phyloP scores from a whole-genome alignment of 2,329 filamentous ascomycete genomes.

The Zelopaecilomyces penicillatus region DNA sequence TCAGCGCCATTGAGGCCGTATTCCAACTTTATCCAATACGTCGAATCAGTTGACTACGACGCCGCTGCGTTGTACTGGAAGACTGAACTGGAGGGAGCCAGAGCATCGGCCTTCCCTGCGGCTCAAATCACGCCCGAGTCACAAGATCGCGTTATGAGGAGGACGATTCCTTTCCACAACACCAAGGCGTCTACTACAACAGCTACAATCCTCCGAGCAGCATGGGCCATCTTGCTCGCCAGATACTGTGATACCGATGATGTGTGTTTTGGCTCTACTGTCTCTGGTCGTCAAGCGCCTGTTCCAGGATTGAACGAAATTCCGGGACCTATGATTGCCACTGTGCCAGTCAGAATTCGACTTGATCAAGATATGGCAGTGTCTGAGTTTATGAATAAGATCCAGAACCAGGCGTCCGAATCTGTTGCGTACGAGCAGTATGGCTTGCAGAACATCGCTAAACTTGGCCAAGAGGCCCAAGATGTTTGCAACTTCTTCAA shows the following conservation, averaged over 20 bases:
- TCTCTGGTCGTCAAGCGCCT: conserved; percentile 19
- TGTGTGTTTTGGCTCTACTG: conserved; percentile 18
- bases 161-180: too few relatives aligned
- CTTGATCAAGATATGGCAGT: conserved; percentile 5
- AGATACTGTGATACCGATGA: conserved; percentile 11
- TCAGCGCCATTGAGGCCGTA: too few relatives aligned
- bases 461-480: conserved; percentile 1
- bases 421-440: conserved; percentile 7
- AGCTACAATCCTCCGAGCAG: conserved; percentile 14
- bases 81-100: too few relatives aligned
- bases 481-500: conserved; percentile 6
- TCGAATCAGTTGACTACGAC: too few relatives aligned
- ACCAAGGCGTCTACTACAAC: background rate
- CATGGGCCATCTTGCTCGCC: conserved; percentile 17
- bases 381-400: background rate
- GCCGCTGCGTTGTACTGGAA: too few relatives aligned
- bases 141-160: too few relatives aligned
- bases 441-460: conserved; percentile 6
- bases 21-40: too few relatives aligned
- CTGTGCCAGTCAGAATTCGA: conserved; percentile 18
- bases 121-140: too few relatives aligned
- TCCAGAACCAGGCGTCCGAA: conserved; percentile 4
- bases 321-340: conserved; percentile 21
- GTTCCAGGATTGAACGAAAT: conserved; percentile 18
- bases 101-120: too few relatives aligned